Evolutionary conservation across 768 basidiomycete species (phyloP), one percentile per base, ranked within the genome.

Genomic region (Kwoniella sp.): DNA sequence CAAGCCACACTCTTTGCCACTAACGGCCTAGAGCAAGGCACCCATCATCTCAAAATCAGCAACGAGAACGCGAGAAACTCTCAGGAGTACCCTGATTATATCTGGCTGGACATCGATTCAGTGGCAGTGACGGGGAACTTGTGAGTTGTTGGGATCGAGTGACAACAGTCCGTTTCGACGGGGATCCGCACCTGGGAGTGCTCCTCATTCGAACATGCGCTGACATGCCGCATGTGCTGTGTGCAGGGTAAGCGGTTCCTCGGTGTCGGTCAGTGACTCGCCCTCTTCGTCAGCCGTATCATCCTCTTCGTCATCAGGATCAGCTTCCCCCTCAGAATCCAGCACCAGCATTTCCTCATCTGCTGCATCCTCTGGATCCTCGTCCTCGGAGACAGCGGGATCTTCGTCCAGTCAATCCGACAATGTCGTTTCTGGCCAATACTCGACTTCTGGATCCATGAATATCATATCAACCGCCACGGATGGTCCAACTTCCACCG

Each of bases 51-150:
- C 20, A 69, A 66, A 41, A 63, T 77, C 26, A 60, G 38, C n/a
- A 77, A 77, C 65, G 75, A 74, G 61, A 67, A 71, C 55, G 62
- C 55, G 2, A 64, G 65, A 61, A 73, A 76, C 50, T 61, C 51
- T 4, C 61, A 38, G 7, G 55, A 72, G 51, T 68, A 69, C 52
- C 66, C 73, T 2, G 48, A 56, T n/a, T 70, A 70, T 55, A 64
- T 70, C 5, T 74, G 56, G 51, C 31, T 77, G 15, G 75, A 77
- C 58, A 54, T 77, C 5, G 75, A 77, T 52, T 65, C 69, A 25
- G 62, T 72, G 1, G 68, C 65, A n/a, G 55, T 77, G 3, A 70
- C 62, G n/a, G 75, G 75, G 2, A 60, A 48, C 22, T 25, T 72
- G 75, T 77, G 57, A 58, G 75, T 72, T 9, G 15, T 17, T 45